Evolutionary conservation across 169 alveolate genomes (phyloP).

Genomic region (Plasmodium adleri): DNA sequence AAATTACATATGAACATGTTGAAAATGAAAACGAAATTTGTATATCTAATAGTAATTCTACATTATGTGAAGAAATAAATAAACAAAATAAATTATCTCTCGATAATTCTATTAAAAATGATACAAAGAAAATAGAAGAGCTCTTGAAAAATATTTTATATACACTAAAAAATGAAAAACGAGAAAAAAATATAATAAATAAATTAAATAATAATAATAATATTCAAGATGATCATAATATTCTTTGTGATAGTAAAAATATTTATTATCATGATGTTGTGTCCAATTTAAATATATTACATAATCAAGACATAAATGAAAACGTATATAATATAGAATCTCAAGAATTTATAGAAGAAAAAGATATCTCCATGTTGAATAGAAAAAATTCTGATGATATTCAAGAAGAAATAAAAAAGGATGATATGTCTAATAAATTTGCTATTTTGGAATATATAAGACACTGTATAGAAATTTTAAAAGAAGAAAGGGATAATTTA

Average conservation of each 20-base stretch:
- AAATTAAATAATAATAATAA: background rate
- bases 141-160: background rate
- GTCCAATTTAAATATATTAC: background rate
- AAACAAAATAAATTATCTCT: background rate
- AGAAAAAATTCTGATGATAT: background rate
- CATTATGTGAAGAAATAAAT: background rate
- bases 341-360: background rate
- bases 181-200: background rate
- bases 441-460: background rate
- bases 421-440: too few relatives aligned
- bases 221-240: background rate
- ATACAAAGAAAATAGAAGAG: constrained; percentile 6
- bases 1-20: background rate
- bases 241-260: background rate
- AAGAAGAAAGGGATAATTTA: constrained; percentile 3
- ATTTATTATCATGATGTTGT: background rate
- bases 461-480: background rate
- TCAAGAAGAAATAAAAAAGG: background rate
- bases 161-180: background rate
- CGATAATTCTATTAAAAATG: background rate
- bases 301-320: background rate
- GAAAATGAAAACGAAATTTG: background rate
- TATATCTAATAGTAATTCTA: background rate
- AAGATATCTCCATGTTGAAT: background rate
- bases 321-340: background rate